Base-by-base conservation (phyloP, 208 protist species). In the Herpetomonas tarakana region DNA sequence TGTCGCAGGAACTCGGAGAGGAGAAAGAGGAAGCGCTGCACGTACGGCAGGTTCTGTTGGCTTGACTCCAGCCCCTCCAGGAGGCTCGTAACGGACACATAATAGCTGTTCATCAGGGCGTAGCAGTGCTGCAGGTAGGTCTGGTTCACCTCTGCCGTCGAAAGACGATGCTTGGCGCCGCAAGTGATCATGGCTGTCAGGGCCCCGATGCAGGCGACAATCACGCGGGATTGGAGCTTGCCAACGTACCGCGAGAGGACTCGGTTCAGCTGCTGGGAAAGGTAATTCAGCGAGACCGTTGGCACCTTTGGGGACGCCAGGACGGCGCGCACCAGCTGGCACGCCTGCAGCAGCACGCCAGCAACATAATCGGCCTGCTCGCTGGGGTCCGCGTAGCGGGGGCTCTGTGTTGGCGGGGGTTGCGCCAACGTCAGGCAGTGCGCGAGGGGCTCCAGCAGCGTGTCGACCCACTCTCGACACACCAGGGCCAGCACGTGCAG, bases 41-140 rank as follows among this genome's bases (percentile, higher is more conserved):
- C 76, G 68, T 96, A 96, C 21, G 71, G 76, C 25, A 86, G 52
- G 50, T 73, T 82, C 30, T 79, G 69, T 26, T 71, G 68, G 35
- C 83, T 68, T 22, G 61, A 74, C 12, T 60, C 60, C 38, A 91
- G 58, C 29, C 62, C 72, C 22, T 76, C 65, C 29, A 89, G 25
- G 41, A 96, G 63, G 16, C 62, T 68, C 0, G 68, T 52, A 38
- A 81, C 71, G 28, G 76, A 78, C 44, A 80, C 76, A 60, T 92
- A 96, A 70, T 93, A 93, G 19, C 65, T 80, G 64, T 93, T 93
- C 86, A 96, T 91, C 46, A 93, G 78, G 9, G 68, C 65, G 61
- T 96, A 96, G 71, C 83, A 93, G 26, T 85, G 65, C 22, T 65
- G 55, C 52, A 96, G 58, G 56, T 96, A 89, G n/a, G 75, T 74